Conservation (phyloP, 768 basidiomycete species). For the Amanita thiersii region DNA sequence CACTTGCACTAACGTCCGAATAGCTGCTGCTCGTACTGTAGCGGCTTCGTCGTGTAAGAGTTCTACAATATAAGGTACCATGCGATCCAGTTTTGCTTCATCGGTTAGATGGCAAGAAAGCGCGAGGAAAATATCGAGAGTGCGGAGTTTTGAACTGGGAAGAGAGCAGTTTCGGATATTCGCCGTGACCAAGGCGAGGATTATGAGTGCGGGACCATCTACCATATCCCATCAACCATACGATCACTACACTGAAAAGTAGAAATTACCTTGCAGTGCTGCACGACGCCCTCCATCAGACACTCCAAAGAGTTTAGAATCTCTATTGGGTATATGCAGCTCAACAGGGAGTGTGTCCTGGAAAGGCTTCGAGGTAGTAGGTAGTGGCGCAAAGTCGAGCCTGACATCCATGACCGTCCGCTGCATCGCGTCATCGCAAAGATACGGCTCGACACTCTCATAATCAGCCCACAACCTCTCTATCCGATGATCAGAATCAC, state of each 20-base stretch:
- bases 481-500: conserved; percentile 79
- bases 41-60: conserved; percentile 82
- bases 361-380: conserved; percentile 39
- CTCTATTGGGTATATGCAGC: conserved; percentile 64
- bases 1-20: conserved; percentile 76
- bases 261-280: conserved; percentile 50
- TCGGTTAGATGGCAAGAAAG: conserved; percentile 79
- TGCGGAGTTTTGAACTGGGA: conserved; percentile 80
- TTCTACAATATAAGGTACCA: conserved; percentile 88
- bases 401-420: conserved; percentile 45
- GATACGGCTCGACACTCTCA: conserved; percentile 69
- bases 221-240: background rate
- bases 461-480: conserved; percentile 86
- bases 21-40: conserved; percentile 69
- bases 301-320: conserved; percentile 41
- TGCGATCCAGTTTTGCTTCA: conserved; percentile 89
- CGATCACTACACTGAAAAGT: background rate
- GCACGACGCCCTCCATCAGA: conserved; percentile 42
- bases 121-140: conserved; percentile 81
- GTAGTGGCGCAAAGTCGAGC: conserved; percentile 42
- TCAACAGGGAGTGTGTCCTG: conserved; percentile 78
- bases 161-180: conserved; percentile 84
- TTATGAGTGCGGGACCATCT: conserved; percentile 88
- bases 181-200: conserved; percentile 80
- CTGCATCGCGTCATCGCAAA: conserved; percentile 39